These are phyloP conservation scores for Aspergillus kassunensis DNA, from an alignment of 495 filamentous ascomycete genomes.

Conservation along the genomic window DNA sequence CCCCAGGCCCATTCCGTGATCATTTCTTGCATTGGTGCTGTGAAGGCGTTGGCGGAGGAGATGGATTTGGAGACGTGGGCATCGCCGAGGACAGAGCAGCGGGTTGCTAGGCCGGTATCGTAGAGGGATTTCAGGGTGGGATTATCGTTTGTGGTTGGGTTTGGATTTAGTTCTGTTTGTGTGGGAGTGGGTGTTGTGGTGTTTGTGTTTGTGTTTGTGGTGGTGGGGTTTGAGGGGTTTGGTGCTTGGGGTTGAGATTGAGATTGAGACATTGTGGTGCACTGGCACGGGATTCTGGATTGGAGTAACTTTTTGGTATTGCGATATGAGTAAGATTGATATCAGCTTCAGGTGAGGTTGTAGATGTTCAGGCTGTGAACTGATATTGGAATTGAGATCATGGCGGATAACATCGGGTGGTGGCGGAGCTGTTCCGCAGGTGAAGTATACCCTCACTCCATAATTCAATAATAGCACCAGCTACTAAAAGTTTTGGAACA, in stretches of 20 bases:
- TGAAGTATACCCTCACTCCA: neutral
- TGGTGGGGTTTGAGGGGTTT: neutral
- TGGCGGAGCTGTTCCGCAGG: neutral
- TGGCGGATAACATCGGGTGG: neutral
- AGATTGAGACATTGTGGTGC: neutral
- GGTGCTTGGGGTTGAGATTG: neutral
- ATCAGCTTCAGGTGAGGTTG: neutral
- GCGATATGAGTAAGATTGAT: neutral
- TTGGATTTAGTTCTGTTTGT: neutral
- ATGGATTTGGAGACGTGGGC: constrained; percentile 46
- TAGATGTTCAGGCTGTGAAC: no score
- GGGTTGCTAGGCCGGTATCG: constrained; percentile 47
- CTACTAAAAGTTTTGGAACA: no score
- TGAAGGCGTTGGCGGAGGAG: constrained; percentile 38
- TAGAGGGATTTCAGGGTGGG: constrained; percentile 31
- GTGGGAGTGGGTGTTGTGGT: neutral
- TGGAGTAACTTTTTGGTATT: neutral
- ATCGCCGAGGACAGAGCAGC: constrained; percentile 49
- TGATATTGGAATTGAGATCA: neutral
- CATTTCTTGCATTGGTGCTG: constrained; percentile 46
- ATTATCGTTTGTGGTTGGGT: no score
- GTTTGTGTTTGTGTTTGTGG: neutral
- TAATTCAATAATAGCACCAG: neutral
- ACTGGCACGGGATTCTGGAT: neutral
- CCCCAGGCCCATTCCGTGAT: constrained; percentile 56